Evolutionary conservation across 352 stramenopile species (phyloP), one percentile per base, ranked within the genome.

Genomic region (Elongisporangium senticosum): DNA sequence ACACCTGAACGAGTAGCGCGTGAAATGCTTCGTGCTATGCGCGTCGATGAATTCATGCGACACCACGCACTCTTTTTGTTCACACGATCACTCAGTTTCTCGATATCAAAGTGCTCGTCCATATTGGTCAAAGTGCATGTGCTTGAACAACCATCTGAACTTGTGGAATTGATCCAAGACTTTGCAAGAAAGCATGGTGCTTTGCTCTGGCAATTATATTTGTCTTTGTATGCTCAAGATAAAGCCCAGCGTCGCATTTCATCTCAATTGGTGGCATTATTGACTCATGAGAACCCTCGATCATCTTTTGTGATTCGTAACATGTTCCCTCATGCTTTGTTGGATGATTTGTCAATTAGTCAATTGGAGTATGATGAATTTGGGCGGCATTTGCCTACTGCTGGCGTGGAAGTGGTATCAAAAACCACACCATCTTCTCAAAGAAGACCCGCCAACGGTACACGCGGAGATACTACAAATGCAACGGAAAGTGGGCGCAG

Each of bases 81-180:
- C 61, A 95, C 92, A 24, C 78, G 86, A n/a, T 93, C 82, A 53
- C 53, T 95, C 56, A 91, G 80, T 56, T 93, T 95, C 61, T 89
- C 81, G 26, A 83, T 93, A 15, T 77, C 86, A 7, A 95, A 95
- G 56, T 91, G 79, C 51, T 93, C 86, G 20, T 93, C 86, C 7
- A 90, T 93, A 55, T 67, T 95, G 56, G 86, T 93, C 14, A 95
- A 95, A 62, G 81, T 89, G 7, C 86, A 95, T 55, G 85, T 95
- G 33, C 59, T 95, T 7, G 86, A 95, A 53, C 86, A 95, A 49
- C 80, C 84, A 23, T 90, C 86, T 1, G 86, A 95, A 62, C 69
- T 95, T 13, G 86, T 95, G 4, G 84, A 95, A 57, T 53, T 91
- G 20, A 93, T 95, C 60, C 86, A 95, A 74, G 79, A 94, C 52